Evolutionary conservation across 2,329 filamentous ascomycete genomes (phyloP), one percentile per base, ranked within the genome.

Genomic region (Grosmannia serpens): DNA sequence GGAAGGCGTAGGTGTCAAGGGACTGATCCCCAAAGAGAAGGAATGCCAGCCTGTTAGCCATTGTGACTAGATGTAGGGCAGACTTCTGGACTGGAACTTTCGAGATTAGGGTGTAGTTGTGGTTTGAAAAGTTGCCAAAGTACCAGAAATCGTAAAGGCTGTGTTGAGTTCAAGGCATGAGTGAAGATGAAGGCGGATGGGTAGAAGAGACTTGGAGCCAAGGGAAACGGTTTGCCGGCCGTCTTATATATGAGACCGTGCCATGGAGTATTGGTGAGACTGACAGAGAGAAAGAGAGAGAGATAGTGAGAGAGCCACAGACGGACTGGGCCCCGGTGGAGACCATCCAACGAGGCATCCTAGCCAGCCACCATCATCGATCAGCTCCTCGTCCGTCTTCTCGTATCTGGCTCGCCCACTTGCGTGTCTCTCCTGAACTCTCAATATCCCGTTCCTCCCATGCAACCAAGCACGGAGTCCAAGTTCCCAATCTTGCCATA

Each of bases 1-100:
- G 72, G 63, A 86, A 82, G 64, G 74, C 74, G 67, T 86, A 81
- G 65, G 84, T 84, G 69, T 86, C 83, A 65, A 83, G 77, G 61
- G 85, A 87, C 72, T 88, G 85, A 68, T 88, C 85, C 73, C 85
- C 85, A 68, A 88, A 87, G 62, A 88, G 79, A 69, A 86, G 78
- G 68, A 78, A 80, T 56, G 75, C 73, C 70, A 79, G 72, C 67
- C 75, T 70, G 69, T 74, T 70, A 66, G 70, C 73, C 75, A 77
- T 77, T 61, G 62, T 72, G 68, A 47, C 13, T 17, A 20, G 5
- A 17, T 26, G 6, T 7, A 15, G 49, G 27, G 6, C 8, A 52
- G 26, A 52, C 15, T 33, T 29, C 27, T 31, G 29, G 49, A n/a
- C 13, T 29, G 26, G 47, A 50, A 38, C 35, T 38, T 38, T 38